Evolutionary conservation across 2,329 filamentous ascomycete genomes (phyloP), one percentile per base, ranked within the genome.

Genomic region (Lecanosticta acicola): DNA sequence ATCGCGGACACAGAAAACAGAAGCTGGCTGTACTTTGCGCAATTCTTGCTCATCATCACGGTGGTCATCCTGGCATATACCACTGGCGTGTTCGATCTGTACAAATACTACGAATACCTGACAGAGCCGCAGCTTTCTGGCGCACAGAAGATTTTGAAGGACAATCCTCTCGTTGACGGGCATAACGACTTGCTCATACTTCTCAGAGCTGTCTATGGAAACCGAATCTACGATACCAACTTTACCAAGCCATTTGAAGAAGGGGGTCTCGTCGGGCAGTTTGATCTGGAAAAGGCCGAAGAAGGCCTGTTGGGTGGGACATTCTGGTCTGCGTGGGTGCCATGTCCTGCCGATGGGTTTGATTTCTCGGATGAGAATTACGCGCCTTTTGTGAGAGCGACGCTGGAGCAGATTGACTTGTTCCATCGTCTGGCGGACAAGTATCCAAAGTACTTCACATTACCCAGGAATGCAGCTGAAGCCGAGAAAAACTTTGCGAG

Each of bases 271-370:
- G 61, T 65, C 0, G 74, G 74, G 3, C 86, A 97, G 55, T 84
- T 93, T 42, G 91, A 97, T 64, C 70, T 95, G 7, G 82, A 84
- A 1, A 80, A 90, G 3, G 74, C 95, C 39, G 74, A 78, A 29
- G 67, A 79, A 40, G 89, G 90, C 1, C 74, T 76, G 55, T 80
- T 84, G 51, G 89, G 89, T 32, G 91, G 89, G 45, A 83, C 86
- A n/a, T 96, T 96, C 65, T 96, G 90, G 91, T 90, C 84, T 62
- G 87, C 93, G 8, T 97, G 77, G 59, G 80, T 85, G 33, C 79
- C 79, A 0, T 96, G 90, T 61, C 89, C 90, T 0, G 65, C 67
- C 9, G 80, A 91, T 59, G 80, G 79, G 38, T 76, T 76, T 3
- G 81, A 94, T 66, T 89, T 87, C 60, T 85, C 84, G 0, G 78